phyloP scores from a whole-genome alignment of 139 green algal genomes.

The Yamagishiella unicocca region DNA sequence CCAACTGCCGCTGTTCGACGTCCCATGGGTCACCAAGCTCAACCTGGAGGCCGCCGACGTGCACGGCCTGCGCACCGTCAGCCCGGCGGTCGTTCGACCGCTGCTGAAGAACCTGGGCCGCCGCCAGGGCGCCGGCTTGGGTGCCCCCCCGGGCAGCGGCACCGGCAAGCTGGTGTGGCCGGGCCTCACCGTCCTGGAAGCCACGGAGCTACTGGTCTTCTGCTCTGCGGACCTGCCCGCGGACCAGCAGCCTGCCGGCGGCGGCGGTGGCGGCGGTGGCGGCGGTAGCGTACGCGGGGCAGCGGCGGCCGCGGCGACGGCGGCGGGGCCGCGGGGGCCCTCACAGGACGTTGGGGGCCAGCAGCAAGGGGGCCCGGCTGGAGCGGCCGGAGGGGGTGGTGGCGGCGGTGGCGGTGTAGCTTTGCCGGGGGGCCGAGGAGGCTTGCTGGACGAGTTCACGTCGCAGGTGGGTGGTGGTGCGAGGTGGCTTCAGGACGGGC shows the following conservation, averaged over 20 bases:
- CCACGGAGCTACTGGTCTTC: conserved; percentile 68
- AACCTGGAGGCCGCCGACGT: conserved; percentile 70
- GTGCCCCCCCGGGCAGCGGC: background rate
- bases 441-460: conserved; percentile 12
- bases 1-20: conserved; percentile 69
- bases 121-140: background rate
- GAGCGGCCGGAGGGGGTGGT: background rate
- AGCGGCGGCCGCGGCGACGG: background rate
- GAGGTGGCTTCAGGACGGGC: background rate
- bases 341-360: no score
- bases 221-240: conserved; percentile 58
- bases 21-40: conserved; percentile 64
- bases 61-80: conserved; percentile 58
- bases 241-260: background rate
- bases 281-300: background rate
- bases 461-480: conserved; percentile 10
- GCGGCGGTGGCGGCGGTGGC: background rate
- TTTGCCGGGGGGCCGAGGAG: no score
- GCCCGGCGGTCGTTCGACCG: conserved; percentile 61
- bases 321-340: no score
- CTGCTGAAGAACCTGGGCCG: conserved; percentile 60
- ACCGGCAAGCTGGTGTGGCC: background rate
- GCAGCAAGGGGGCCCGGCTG: background rate
- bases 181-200: conserved; percentile 52
- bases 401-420: background rate